These are phyloP conservation scores for Euphorbia celastroides DNA, from an alignment of 441 rosid genomes.

Conservation along the genomic window DNA sequence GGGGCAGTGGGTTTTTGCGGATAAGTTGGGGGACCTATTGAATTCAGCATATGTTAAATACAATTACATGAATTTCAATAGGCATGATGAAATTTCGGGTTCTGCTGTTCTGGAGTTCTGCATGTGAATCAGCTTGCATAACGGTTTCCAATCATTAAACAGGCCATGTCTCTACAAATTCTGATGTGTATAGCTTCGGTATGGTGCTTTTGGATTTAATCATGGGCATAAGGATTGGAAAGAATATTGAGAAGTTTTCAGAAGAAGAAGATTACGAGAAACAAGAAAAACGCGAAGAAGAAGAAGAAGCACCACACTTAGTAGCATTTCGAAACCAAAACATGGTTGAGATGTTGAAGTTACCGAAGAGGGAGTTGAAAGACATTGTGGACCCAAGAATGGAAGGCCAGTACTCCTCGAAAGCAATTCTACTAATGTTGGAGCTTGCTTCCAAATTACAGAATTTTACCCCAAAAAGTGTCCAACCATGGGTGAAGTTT, in stretches of 20 bases:
- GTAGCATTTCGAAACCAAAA: slow-evolving; percentile 46
- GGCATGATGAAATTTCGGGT: too few species aligned
- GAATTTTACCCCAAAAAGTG: slow-evolving; percentile 55
- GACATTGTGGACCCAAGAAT: slow-evolving; percentile 50
- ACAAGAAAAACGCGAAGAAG: too few species aligned
- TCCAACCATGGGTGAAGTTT: slow-evolving; percentile 60
- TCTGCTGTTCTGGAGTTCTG: too few species aligned
- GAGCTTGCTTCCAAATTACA: slow-evolving; percentile 51
- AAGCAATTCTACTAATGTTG: slow-evolving; percentile 49
- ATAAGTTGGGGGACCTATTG: too few species aligned
- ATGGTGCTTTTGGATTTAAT: slow-evolving; percentile 75
- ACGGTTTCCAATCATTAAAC: slow-evolving; percentile 14
- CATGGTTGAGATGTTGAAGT: slow-evolving; percentile 65
- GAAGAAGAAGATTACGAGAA: too few species aligned
- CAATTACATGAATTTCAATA: too few species aligned
- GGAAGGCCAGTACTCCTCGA: slow-evolving; percentile 63
- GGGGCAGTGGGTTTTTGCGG: too few species aligned
- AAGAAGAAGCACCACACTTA: too few species aligned
- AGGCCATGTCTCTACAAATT: slow-evolving; percentile 86
- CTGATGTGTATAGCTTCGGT: slow-evolving; percentile 84
- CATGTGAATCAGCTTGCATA: neutral
- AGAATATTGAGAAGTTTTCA: too few species aligned
- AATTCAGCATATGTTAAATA: too few species aligned
- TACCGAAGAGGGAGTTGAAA: slow-evolving; percentile 47
- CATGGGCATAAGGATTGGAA: slow-evolving; percentile 59